A percentile compares a stretch with the other conserved stretches of the same genome.
phyloP scores from a whole-genome alignment of 768 basidiomycete genomes.

The Nidularia sp. region DNA sequence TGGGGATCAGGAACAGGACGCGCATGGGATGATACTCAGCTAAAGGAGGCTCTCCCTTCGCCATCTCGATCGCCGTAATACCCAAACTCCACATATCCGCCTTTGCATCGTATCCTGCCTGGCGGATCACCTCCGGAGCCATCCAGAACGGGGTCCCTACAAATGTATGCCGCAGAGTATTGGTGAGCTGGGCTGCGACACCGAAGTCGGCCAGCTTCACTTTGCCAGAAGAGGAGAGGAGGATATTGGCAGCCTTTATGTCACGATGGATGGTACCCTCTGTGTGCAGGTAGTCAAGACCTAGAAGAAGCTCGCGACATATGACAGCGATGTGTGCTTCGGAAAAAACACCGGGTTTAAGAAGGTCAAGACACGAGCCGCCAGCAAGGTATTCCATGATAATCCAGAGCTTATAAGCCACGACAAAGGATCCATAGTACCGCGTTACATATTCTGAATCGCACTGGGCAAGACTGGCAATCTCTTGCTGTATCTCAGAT shows the following conservation, averaged over 20 bases:
- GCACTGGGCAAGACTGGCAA: slow-evolving; percentile 92
- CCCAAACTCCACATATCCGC: slow-evolving; percentile 98
- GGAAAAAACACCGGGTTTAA: slow-evolving; percentile 87
- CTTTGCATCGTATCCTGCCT: slow-evolving; percentile 93
- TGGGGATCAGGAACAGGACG: slow-evolving; percentile 95
- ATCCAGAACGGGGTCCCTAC: slow-evolving; percentile 98
- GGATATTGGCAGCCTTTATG: slow-evolving; percentile 96
- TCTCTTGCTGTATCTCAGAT: slow-evolving; percentile 97
- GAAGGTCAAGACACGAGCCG: slow-evolving; percentile 95
- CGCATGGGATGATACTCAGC: slow-evolving; percentile 99
- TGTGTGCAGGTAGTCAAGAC: slow-evolving; percentile 93
- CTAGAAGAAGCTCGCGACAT: slow-evolving; percentile 87
- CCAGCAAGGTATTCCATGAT: slow-evolving; percentile 99
- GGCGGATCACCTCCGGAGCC: slow-evolving; percentile 98
- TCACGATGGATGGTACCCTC: slow-evolving; percentile 98
- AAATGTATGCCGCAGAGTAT: slow-evolving; percentile 92
- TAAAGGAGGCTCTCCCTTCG: slow-evolving; percentile 93
- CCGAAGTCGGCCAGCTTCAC: slow-evolving; percentile 99
- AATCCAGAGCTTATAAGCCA: slow-evolving; percentile 98
- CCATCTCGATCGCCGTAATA: slow-evolving; percentile 98
- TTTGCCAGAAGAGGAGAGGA: slow-evolving; percentile 85
- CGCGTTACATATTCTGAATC: slow-evolving; percentile 95
- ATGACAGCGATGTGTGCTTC: slow-evolving; percentile 95
- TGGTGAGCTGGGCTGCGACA: slow-evolving; percentile 95
- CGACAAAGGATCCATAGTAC: slow-evolving; percentile 96